Percentiles rank a stretch among this genome's conserved stretches.
Evolutionary conservation across 2,329 filamentous ascomycete genomes (phyloP).

Genomic region (Apiospora arundinis): DNA sequence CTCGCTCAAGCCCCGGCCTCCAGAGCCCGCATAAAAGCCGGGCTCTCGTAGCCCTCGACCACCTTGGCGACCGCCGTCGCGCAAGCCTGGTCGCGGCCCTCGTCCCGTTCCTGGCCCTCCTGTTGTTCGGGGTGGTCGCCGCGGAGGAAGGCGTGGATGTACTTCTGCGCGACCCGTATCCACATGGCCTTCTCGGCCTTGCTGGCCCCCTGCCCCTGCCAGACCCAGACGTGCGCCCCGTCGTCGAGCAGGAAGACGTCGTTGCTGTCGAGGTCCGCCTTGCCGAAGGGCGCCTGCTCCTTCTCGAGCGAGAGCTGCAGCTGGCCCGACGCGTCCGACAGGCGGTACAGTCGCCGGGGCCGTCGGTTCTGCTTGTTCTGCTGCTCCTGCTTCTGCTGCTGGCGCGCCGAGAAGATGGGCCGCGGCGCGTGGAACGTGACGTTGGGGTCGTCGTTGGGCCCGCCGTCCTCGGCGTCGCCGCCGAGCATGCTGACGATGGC

Average conservation of each 20-base stretch:
- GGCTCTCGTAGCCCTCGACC: constrained; percentile 60
- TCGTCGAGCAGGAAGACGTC: constrained; percentile 69
- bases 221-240: constrained; percentile 67
- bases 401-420: constrained; percentile 44
- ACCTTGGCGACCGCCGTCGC: constrained; percentile 63
- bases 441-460: constrained; percentile 39
- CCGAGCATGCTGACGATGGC: constrained; percentile 63
- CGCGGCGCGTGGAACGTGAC: constrained; percentile 48
- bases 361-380: constrained; percentile 31
- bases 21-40: constrained; percentile 57
- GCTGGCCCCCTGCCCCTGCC: constrained; percentile 67
- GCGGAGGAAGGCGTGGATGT: constrained; percentile 51
- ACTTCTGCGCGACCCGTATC: constrained; percentile 64
- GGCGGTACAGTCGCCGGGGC: constrained; percentile 60
- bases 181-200: constrained; percentile 64
- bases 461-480: constrained; percentile 36
- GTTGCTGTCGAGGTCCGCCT: constrained; percentile 59
- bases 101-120: not conserved
- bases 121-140: constrained; percentile 19
- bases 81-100: constrained; percentile 42
- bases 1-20: constrained; percentile 24
- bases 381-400: constrained; percentile 29
- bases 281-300: constrained; percentile 56
- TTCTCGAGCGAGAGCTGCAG: constrained; percentile 65
- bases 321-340: constrained; percentile 66